These are phyloP conservation scores for Dispira simplex DNA, from an alignment of 192 early-diverging fungal genomes.

Conservation along the genomic window DNA sequence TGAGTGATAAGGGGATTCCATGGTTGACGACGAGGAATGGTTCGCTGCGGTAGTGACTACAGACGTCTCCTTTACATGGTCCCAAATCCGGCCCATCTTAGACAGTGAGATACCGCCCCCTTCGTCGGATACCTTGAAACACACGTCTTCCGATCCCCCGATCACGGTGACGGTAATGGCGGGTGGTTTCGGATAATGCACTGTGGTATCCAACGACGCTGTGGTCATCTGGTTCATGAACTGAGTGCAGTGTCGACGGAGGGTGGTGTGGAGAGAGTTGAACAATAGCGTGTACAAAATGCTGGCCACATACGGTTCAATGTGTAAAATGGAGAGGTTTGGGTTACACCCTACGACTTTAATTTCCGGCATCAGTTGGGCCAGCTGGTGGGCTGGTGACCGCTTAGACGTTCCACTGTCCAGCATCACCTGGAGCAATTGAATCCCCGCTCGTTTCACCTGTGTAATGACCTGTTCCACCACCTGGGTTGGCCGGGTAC, in stretches of 20 bases:
- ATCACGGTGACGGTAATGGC: slow-evolving; percentile 35
- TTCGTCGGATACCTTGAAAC: slow-evolving; percentile 46
- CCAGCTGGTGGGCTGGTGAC: no score
- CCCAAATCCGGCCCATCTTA: slow-evolving; percentile 38
- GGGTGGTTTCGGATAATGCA: slow-evolving; percentile 17
- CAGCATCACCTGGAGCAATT: no score
- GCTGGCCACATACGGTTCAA: slow-evolving; percentile 37
- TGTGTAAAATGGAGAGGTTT: slow-evolving; percentile 33
- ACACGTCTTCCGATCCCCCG: slow-evolving; percentile 41
- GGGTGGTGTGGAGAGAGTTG: slow-evolving; percentile 36
- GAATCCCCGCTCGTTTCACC: slow-evolving; percentile 18
- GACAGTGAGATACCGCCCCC: slow-evolving; percentile 43
- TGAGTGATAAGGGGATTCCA: slow-evolving; percentile 18
- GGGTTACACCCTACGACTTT: slow-evolving; percentile 28
- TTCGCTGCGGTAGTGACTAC: slow-evolving; percentile 18
- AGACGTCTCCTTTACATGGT: slow-evolving; percentile 22
- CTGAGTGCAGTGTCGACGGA: slow-evolving; percentile 22
- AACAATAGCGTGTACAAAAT: slow-evolving; percentile 43
- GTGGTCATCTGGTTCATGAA: not conserved
- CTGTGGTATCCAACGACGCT: not conserved
- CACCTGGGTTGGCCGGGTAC: slow-evolving; percentile 33
- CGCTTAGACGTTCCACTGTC: no score
- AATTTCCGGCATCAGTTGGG: slow-evolving; percentile 21
- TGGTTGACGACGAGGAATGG: slow-evolving; percentile 19
- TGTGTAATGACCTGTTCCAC: slow-evolving; percentile 31